Percentiles rank a stretch among this genome's conserved stretches.
These are phyloP conservation scores for Phytopythium chamaehyphon DNA, from an alignment of 352 stramenopile species.

Conservation along the genomic window DNA sequence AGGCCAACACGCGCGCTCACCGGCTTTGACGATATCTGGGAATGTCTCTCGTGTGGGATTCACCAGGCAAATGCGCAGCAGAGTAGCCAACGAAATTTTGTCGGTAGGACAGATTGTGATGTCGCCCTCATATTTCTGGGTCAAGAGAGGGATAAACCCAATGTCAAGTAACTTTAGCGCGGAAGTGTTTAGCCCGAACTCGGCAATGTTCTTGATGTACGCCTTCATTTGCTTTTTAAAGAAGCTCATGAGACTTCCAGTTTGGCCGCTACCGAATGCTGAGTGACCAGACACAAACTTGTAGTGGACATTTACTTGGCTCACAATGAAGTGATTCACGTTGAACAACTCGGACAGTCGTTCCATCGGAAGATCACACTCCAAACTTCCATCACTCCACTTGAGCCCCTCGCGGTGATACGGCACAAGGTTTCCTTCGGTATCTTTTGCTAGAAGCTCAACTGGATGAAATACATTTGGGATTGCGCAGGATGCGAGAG, in stretches of 20 bases:
- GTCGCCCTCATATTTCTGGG: slow-evolving; percentile 97
- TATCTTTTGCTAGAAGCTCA: slow-evolving; percentile 94
- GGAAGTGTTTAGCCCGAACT: slow-evolving; percentile 82
- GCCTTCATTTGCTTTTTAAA: slow-evolving; percentile 94
- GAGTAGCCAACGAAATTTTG: slow-evolving; percentile 80
- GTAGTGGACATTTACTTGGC: slow-evolving; percentile 91
- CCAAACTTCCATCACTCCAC: slow-evolving; percentile 94
- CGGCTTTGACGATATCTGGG: slow-evolving; percentile 74
- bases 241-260: slow-evolving; percentile 88
- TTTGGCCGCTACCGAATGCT: slow-evolving; percentile 69
- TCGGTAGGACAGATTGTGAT: slow-evolving; percentile 96
- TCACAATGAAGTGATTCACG: slow-evolving; percentile 99
- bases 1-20: slow-evolving; percentile 91
- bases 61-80: slow-evolving; percentile 71
- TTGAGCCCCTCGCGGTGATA: slow-evolving; percentile 81
- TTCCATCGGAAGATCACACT: slow-evolving; percentile 96
- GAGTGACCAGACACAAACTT: slow-evolving; percentile 81
- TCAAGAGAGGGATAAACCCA: slow-evolving; percentile 75
- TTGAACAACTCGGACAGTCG: slow-evolving; percentile 97
- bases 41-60: slow-evolving; percentile 76
- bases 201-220: slow-evolving; percentile 86
- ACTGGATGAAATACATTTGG: slow-evolving; percentile 94
- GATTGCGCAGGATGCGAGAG: slow-evolving; percentile 93
- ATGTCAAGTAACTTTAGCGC: slow-evolving; percentile 84
- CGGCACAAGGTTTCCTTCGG: slow-evolving; percentile 72